Conservation (phyloP, 495 filamentous ascomycete species). For the Talaromyces nanjingensis region DNA sequence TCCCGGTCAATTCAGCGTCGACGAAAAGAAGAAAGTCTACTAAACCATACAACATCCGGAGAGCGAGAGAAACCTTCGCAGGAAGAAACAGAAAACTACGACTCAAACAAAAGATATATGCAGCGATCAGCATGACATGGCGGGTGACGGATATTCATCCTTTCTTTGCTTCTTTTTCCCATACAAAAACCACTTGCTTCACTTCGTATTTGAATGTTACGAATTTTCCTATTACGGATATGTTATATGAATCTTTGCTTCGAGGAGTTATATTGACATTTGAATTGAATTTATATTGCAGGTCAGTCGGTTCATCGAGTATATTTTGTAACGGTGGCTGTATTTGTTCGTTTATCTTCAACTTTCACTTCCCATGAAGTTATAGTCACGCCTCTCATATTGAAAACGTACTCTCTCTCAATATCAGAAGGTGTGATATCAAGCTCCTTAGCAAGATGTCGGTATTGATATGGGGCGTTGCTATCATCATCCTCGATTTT, state of each 20-base stretch:
- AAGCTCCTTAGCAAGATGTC: constrained; percentile 2
- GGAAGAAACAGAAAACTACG: not conserved
- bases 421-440: not conserved
- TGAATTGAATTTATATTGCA: not conserved
- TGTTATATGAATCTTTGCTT: not conserved
- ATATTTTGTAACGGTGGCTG: not conserved
- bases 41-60: constrained; percentile 31
- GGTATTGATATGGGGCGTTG: constrained; percentile 2
- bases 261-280: constrained; percentile 3
- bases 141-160: not conserved
- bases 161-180: not conserved
- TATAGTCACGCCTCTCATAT: constrained; percentile 28
- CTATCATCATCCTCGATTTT: not conserved
- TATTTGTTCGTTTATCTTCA: not conserved
- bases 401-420: constrained; percentile 20
- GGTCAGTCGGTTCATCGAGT: not conserved
- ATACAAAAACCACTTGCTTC: not conserved
- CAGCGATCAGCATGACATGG: constrained; percentile 1
- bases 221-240: not conserved
- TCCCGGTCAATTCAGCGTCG: constrained; percentile 92
- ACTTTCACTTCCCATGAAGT: constrained; percentile 17
- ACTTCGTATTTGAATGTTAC: not conserved
- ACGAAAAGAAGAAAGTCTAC: constrained; percentile 99
- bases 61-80: not conserved
- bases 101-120: not conserved